Evolutionary conservation across 2,329 filamentous ascomycete genomes (phyloP), one percentile per base, ranked within the genome.

Genomic region (Bipolaris oryzae): DNA sequence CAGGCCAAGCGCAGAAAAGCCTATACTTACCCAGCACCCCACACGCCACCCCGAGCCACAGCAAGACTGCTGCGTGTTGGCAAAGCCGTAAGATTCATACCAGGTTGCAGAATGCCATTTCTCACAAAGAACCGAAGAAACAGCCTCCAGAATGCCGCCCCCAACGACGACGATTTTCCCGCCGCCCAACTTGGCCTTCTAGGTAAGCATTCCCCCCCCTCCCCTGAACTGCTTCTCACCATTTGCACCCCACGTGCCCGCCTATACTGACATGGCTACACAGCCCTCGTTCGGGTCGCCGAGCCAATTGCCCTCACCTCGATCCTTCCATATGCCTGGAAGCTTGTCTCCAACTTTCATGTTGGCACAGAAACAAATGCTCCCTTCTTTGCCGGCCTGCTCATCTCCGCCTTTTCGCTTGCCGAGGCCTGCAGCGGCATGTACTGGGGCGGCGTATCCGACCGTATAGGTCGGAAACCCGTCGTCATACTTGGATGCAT

Each of bases 281-380:
- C 70, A 96, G 93, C 92, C 70, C 91, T 96, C 79, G 92, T 96
- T 69, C 90, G 93, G 69, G 85, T 97, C 61, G 91, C 93, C 47
- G 93, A 97, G 78, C 93, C 93, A 18, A 94, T 97, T 70, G 93
- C 93, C 46, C 84, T 97, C 66, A 96, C 92, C 2, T 96, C 91
- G 72, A 96, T 96, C 78, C 96, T 96, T 65, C 93, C 93, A 13
- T 97, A 96, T 57, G 76, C 76, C 18, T 77, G 76, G 72, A 76
- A 75, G 53, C 70, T 78, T 13, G 74, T 76, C 48, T 66, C 72
- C 20, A 67, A 76, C 53, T 78, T 69, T 58, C 54, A 76, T 45
- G 66, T 76, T 57, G 70, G 69, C 42, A 66, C 72, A 48, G 67
- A 74, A 49, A 61, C 71, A 6, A 74, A 77, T 60, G 76, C 93